Percentiles rank a stretch among this genome's conserved stretches.
Conservation (phyloP, 108 stramenopile genomes). For the Nitzschia putrida region DNA sequence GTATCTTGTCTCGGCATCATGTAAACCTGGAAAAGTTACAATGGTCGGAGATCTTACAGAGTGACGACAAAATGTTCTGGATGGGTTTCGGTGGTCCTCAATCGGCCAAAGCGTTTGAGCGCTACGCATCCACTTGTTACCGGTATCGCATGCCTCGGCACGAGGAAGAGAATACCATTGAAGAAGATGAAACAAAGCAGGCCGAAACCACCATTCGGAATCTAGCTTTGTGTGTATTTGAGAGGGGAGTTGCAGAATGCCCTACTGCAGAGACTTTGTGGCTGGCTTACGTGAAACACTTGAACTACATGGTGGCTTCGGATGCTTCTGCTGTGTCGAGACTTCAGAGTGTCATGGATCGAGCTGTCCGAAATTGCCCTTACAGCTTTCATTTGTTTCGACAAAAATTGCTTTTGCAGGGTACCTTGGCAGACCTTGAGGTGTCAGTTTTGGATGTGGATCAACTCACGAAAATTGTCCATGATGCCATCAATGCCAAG, state of each 20-base stretch:
- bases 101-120: conserved; percentile 60
- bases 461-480: conserved; percentile 54
- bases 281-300: conserved; percentile 62
- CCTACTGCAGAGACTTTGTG: conserved; percentile 83
- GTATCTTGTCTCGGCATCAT: conserved; percentile 40
- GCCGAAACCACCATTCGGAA: conserved; percentile 25
- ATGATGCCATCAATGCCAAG: conserved; percentile 56
- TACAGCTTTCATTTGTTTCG: conserved; percentile 60
- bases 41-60: conserved; percentile 33
- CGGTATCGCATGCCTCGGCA: conserved; percentile 32
- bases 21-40: conserved; percentile 37
- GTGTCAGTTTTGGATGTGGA: conserved; percentile 69
- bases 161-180: conserved; percentile 3
- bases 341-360: conserved; percentile 58
- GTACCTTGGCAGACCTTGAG: conserved; percentile 29
- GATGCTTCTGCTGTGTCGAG: conserved; percentile 18
- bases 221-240: conserved; percentile 53
- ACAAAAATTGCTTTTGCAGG: conserved; percentile 42
- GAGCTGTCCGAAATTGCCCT: conserved; percentile 82
- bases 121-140: conserved; percentile 45
- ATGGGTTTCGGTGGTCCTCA: conserved; percentile 69
- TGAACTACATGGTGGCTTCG: conserved; percentile 20
- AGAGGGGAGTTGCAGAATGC: conserved; percentile 83
- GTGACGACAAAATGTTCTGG: conserved; percentile 37
- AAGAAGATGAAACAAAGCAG: conserved; percentile 31